Conservation (phyloP, 2,329 filamentous ascomycete species). For the Colletotrichum falcatum region DNA sequence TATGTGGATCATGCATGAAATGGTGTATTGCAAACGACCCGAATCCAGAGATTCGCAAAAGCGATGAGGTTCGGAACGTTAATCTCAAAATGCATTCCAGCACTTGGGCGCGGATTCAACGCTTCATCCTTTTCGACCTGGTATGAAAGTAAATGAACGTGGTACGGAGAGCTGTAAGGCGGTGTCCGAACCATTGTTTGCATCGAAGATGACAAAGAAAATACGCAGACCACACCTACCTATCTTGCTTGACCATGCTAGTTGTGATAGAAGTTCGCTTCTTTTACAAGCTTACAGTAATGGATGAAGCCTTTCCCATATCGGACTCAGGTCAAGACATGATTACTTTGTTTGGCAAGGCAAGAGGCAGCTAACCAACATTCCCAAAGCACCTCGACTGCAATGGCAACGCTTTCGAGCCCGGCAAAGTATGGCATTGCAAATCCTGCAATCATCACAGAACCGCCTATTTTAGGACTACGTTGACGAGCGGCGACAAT, state of each 20-base stretch:
- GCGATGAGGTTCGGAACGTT: no score
- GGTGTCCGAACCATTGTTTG: background rate
- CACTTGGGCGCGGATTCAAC: no score
- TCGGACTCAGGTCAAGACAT: background rate
- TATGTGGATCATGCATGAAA: background rate
- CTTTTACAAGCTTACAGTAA: background rate
- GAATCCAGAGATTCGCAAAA: no score
- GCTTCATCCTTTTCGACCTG: no score
- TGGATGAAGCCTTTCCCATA: background rate
- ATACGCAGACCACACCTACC: background rate
- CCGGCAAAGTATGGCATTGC: constrained; percentile 1
- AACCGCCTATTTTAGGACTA: no score
- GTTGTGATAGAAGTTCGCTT: background rate
- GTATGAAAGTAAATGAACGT: rapidly evolving
- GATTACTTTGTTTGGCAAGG: background rate
- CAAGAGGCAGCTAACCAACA: background rate
- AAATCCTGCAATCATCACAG: no score
- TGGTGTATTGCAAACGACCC: background rate
- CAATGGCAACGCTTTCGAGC: constrained; percentile 32
- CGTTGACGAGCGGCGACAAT: no score
- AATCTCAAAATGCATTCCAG: no score
- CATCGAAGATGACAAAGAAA: background rate
- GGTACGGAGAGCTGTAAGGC: background rate
- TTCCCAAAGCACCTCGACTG: constrained; percentile 17
- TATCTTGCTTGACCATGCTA: background rate